These are phyloP conservation scores for Naganishia kalamii DNA, from an alignment of 768 basidiomycete species.

Conservation along the genomic window DNA sequence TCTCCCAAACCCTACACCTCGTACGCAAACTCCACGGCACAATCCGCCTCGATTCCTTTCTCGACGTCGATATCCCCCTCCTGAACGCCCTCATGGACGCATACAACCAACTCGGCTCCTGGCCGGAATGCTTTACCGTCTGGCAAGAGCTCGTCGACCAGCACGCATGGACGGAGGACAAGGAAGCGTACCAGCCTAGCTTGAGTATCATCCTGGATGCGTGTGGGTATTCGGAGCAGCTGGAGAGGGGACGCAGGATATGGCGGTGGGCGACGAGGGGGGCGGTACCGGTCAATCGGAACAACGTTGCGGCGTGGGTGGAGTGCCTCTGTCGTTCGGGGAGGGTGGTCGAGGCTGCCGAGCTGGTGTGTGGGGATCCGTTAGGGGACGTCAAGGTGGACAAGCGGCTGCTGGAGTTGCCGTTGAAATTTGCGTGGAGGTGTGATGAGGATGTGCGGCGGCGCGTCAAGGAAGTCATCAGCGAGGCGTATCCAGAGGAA, in stretches of 20 bases:
- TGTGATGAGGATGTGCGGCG: slow-evolving; percentile 4
- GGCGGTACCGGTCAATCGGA: slow-evolving; percentile 56
- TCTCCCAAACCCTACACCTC: slow-evolving; percentile 30
- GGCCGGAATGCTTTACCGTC: slow-evolving; percentile 64
- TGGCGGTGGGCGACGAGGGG: slow-evolving; percentile 53
- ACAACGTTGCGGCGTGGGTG: slow-evolving; percentile 74
- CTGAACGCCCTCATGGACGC: slow-evolving; percentile 86
- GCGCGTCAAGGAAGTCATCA: neutral
- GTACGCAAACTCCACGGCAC: slow-evolving; percentile 64
- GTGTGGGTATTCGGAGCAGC: slow-evolving; percentile 61
- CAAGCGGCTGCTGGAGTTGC: slow-evolving; percentile 3
- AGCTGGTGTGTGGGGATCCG: neutral
- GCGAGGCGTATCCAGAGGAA: slow-evolving; percentile 1
- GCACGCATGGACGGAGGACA: slow-evolving; percentile 48
- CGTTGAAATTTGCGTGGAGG: neutral
- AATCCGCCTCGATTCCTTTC: slow-evolving; percentile 69
- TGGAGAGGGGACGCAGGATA: slow-evolving; percentile 55
- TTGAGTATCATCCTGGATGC: slow-evolving; percentile 81
- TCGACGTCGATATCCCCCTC: slow-evolving; percentile 63
- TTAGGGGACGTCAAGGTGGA: neutral
- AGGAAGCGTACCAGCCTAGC: slow-evolving; percentile 53
- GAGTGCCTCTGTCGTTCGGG: slow-evolving; percentile 77
- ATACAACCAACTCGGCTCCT: slow-evolving; percentile 71
- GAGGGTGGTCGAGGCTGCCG: slow-evolving; percentile 59
- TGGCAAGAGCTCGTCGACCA: slow-evolving; percentile 59